Conservation (phyloP, 2,329 filamentous ascomycete species). For the Balansia obtecta region DNA sequence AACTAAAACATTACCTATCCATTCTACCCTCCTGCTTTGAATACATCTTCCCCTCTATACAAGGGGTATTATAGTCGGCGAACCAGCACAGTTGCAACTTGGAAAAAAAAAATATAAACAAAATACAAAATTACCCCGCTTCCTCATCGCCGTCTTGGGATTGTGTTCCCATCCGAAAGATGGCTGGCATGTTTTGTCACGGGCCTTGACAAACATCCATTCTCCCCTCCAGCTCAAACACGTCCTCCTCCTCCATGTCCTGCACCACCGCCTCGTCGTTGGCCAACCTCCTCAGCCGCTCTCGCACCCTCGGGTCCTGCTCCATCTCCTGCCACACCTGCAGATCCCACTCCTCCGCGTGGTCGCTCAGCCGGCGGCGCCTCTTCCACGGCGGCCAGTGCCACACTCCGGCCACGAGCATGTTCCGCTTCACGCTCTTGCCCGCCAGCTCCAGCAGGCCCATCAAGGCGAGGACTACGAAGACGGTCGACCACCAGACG, state of each 20-base stretch:
- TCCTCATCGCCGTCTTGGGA: no score
- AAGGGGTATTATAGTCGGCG: no score
- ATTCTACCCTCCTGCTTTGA: conserved; percentile 3
- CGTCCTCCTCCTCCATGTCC: conserved; percentile 12
- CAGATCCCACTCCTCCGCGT: conserved; percentile 37
- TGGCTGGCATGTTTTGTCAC: no score
- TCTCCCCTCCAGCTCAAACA: conserved; percentile 4
- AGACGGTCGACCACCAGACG: conserved; percentile 62
- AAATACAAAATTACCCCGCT: no score
- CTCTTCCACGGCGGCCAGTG: conserved; percentile 30
- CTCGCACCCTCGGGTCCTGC: conserved; percentile 32
- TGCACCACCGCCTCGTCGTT: conserved; percentile 19
- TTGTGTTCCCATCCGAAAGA: no score
- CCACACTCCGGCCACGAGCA: conserved; percentile 36
- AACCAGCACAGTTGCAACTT: no score
- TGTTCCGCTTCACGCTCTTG: conserved; percentile 31
- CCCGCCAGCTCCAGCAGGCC: conserved; percentile 54
- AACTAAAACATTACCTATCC: neutral
- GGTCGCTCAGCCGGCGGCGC: conserved; percentile 20
- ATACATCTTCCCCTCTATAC: conserved; percentile 11
- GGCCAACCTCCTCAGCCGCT: conserved; percentile 29
- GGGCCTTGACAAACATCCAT: no score
- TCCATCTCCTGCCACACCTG: conserved; percentile 48
- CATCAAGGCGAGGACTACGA: conserved; percentile 49
- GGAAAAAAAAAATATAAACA: no score